Evolutionary conservation across 768 basidiomycete species (phyloP).

Genomic region (Lactarius hengduanensis): DNA sequence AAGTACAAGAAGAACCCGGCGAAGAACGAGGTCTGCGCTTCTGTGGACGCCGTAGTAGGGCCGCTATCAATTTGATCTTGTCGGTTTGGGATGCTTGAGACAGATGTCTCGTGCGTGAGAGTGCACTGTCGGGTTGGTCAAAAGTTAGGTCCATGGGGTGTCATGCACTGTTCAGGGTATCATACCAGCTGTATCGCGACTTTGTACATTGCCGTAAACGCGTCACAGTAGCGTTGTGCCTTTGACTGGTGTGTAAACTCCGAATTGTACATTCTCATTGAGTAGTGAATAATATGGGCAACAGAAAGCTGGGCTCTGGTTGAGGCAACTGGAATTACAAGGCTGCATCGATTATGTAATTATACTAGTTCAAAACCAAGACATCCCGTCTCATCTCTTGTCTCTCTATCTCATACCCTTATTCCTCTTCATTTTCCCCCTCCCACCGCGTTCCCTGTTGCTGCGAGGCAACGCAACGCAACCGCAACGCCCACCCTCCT

Average conservation of each 20-base stretch:
- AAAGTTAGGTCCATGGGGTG: not conserved
- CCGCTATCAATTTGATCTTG: not conserved
- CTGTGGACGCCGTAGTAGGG: slow-evolving; percentile 7
- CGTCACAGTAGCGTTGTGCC: not conserved
- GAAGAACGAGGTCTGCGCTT: not conserved
- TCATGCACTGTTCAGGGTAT: not conserved
- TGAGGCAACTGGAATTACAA: not conserved
- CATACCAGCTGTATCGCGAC: not conserved
- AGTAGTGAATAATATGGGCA: no score
- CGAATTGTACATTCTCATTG: not conserved
- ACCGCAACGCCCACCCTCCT: not conserved
- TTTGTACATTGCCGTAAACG: not conserved
- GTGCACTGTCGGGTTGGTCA: not conserved
- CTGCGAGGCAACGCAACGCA: not conserved
- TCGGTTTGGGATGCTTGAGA: not conserved
- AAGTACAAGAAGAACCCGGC: not conserved
- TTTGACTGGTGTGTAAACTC: not conserved
- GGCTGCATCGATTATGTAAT: slow-evolving; percentile 15
- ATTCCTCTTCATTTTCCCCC: not conserved
- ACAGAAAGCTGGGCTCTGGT: not conserved
- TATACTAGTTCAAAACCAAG: slow-evolving; percentile 17
- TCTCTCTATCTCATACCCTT: not conserved
- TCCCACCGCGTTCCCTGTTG: not conserved
- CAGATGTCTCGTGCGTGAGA: not conserved
- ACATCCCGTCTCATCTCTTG: slow-evolving; percentile 17